Evolutionary conservation across 768 basidiomycete species (phyloP), one percentile per base, ranked within the genome.

Genomic region (Lactifluus subvellereus): DNA sequence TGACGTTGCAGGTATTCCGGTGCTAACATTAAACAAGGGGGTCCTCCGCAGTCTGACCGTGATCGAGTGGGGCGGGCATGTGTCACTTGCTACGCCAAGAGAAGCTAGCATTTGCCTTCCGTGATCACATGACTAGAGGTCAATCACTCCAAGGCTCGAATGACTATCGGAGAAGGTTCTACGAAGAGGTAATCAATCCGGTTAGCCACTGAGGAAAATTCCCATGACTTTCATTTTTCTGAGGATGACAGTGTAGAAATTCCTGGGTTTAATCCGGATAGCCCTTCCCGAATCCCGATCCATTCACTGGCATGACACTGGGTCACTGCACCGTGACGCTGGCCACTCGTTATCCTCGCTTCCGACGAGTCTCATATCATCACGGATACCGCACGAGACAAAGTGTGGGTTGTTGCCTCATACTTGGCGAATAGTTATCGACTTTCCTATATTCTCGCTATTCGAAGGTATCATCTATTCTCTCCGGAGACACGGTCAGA

Each of bases 331-430:
- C n/a, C n/a, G n/a, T n/a, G n/a, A n/a, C 27, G 27, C 27, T 27
- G 27, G 2, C 27, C 27, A 27, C 27, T 27, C 27, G 27, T 27
- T 27, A 27, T 27, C 27, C 27, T 27, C 27, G 27, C 27, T 27
- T 27, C 27, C 3, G 58, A 59, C 18, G 58, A 59, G 16, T 50
- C n/a, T 7, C 30, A 52, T 33, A 2, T 14, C 0, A 18, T 59
- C 0, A 10, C 16, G 1, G 22, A 59, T 2, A 30, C 13, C 1
- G 10, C 27, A 1, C 1, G 7, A 9, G 2, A 14, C 1, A 0
- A 20, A 20, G 0, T 1, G 0, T 59, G 59, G 59, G 20, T 1
- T 4, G 13, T 20, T 59, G 16, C 13, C 42, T n/a, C 59, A 13
- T 10, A 38, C 27, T 20, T 33, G 53, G 6, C 42, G 42, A 33